Percentiles rank a stretch among this genome's conserved stretches.
These are phyloP conservation scores for Globisporangium echinulatum DNA, from an alignment of 352 stramenopile species.

Conservation along the genomic window DNA sequence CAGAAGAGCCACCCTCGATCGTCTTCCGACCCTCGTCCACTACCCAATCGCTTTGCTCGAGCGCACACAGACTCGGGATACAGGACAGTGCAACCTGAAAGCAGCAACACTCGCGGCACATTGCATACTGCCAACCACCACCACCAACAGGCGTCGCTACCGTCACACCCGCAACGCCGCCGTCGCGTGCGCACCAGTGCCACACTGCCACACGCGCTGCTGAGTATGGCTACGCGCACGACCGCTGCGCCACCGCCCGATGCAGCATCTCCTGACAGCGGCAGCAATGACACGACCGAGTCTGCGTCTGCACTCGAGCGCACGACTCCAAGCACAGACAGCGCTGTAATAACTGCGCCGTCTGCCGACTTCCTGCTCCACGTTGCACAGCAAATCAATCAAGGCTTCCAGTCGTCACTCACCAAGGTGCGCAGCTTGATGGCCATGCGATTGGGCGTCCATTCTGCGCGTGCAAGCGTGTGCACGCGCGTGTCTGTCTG, in stretches of 20 bases:
- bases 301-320: not conserved
- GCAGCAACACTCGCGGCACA: not conserved
- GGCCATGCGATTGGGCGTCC: too few species aligned
- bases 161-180: too few species aligned
- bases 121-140: not conserved
- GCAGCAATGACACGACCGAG: not conserved
- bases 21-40: not conserved
- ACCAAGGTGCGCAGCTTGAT: conserved; percentile 11
- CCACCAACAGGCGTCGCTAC: not conserved
- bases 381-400: conserved; percentile 17
- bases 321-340: not conserved
- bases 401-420: conserved; percentile 19
- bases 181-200: not conserved
- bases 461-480: not conserved
- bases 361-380: conserved; percentile 18
- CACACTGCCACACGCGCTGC: not conserved
- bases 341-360: not conserved
- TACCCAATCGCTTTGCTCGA: conserved; percentile 4
- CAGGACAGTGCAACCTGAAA: not conserved
- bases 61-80: not conserved
- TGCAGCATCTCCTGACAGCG: conserved; percentile 3
- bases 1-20: conserved; percentile 15
- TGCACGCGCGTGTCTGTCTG: conserved; percentile 11
- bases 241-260: not conserved
- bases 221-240: conserved; percentile 2